These are phyloP conservation scores for Ophiostoma populinum DNA, from an alignment of 2,329 filamentous ascomycete species.

Conservation along the genomic window DNA sequence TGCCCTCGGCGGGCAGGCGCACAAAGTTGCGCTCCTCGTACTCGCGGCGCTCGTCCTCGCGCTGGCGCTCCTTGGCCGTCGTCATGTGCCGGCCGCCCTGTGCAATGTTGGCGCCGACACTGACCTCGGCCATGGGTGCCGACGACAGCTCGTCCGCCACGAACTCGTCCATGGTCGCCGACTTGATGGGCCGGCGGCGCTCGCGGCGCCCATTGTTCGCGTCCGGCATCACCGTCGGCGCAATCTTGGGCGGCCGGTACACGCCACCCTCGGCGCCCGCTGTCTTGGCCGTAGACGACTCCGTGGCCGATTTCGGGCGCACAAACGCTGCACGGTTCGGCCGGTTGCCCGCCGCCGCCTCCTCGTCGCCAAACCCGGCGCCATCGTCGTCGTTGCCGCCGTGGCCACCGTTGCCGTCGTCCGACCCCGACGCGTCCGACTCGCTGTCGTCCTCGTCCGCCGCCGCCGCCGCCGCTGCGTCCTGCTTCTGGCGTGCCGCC, in stretches of 20 bases:
- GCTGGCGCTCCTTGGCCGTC: slow-evolving; percentile 56
- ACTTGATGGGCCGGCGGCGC: slow-evolving; percentile 50
- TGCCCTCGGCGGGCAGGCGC: slow-evolving; percentile 68
- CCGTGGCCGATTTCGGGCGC: slow-evolving; percentile 10
- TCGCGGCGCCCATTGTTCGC: slow-evolving; percentile 50
- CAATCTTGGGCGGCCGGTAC: slow-evolving; percentile 78
- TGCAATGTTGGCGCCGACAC: slow-evolving; percentile 78
- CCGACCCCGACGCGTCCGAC: slow-evolving; percentile 8
- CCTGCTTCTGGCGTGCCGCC: slow-evolving; percentile 19
- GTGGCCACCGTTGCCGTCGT: slow-evolving; percentile 3
- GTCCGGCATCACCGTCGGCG: slow-evolving; percentile 68
- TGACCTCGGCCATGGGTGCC: slow-evolving; percentile 70
- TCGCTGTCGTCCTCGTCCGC: slow-evolving; percentile 22
- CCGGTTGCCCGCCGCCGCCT: slow-evolving; percentile 10
- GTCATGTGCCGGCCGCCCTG: slow-evolving; percentile 64
- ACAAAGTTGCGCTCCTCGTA: slow-evolving; percentile 93
- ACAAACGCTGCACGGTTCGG: slow-evolving; percentile 22
- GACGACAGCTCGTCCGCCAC: slow-evolving; percentile 67
- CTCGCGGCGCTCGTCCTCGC: slow-evolving; percentile 59
- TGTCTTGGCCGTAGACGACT: slow-evolving; percentile 6
- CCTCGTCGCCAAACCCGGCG: slow-evolving; percentile 6
- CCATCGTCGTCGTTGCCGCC: slow-evolving; percentile 11
- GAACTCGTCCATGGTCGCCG: slow-evolving; percentile 81
- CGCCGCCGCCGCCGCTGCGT: slow-evolving; percentile 19
- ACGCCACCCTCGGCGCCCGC: slow-evolving; percentile 36